phyloP scores from a whole-genome alignment of 192 early-diverging fungal genomes.

The Podila epicladia region DNA sequence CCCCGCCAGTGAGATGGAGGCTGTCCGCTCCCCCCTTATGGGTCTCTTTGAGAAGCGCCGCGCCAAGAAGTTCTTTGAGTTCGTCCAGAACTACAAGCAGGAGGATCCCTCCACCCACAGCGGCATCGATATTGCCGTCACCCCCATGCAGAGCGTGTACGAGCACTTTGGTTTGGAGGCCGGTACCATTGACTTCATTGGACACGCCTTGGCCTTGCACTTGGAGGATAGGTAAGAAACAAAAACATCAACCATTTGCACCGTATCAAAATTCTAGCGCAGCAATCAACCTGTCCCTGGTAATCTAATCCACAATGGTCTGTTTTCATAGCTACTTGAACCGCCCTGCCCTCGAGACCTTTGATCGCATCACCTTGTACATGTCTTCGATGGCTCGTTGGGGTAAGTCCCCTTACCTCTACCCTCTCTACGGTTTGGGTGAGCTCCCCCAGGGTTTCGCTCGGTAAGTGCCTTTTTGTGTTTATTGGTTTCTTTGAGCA shows the following conservation, averaged over 20 bases:
- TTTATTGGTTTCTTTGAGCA: not conserved
- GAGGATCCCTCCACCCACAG: constrained; percentile 86
- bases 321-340: constrained; percentile 61
- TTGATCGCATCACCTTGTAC: constrained; percentile 93
- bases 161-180: constrained; percentile 91
- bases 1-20: constrained; percentile 90
- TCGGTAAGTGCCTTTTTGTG: constrained; percentile 57
- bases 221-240: constrained; percentile 80
- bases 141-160: constrained; percentile 88
- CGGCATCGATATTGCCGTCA: constrained; percentile 79
- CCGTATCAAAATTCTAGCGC: not conserved
- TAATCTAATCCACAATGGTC: not conserved
- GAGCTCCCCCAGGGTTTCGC: constrained; percentile 99
- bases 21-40: constrained; percentile 85
- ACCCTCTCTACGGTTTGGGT: constrained; percentile 97
- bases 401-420: constrained; percentile 98
- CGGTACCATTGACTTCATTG: constrained; percentile 97
- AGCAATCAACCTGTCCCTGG: constrained; percentile 1
- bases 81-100: constrained; percentile 89
- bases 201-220: constrained; percentile 97
- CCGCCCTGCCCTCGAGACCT: constrained; percentile 83
- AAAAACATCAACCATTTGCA: too few relatives aligned
- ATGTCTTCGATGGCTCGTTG: constrained; percentile 91
- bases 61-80: constrained; percentile 96
- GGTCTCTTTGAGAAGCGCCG: constrained; percentile 95